Evolutionary conservation across 148 eudicot genomes (phyloP), one percentile per base, ranked within the genome.

Genomic region (Chenopodium formosanum): DNA sequence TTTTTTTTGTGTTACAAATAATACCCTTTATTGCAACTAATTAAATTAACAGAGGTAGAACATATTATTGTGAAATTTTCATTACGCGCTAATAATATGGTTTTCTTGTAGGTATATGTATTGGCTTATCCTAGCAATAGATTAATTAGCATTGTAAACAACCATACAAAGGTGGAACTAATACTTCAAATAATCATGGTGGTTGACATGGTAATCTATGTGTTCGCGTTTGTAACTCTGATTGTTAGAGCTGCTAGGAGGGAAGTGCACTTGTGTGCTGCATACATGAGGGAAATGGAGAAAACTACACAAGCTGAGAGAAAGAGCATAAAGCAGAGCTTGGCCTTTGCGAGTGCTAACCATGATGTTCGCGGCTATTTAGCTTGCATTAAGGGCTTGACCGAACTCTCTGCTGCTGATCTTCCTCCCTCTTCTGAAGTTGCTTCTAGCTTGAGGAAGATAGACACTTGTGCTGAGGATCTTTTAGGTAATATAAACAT

Each of bases 281-380:
- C 86, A 12, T 88, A 91, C 47, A 88, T 91, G 80, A 91, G 80
- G 56, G 92, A 92, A 78, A 86, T 81, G 92, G 94, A 92, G 74
- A 88, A 90, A 62, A 92, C 95, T 10, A 83, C 86, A 32, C 89
- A 94, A 84, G 91, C 92, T 17, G 94, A 91, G 83, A 88, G 88
- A 69, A 94, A 89, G 78, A 86, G 87, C 46, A 82, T 87, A 88
- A 90, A 86, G 53, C 92, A 90, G 82, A 92, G 90, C 83, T 76
- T 83, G 22, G 92, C 97, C 7, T 90, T 89, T 70, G 94, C 91
- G 2, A 87, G 84, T 12, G 92, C 95, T 22, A 94, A 90, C 86
- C 99, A 95, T 74, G 98, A 95, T 29, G 81, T 94, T 0, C 91
- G 99, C 0, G 91, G 89, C 73, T 86, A 87, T 47, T 78, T 95